Evolutionary conservation across 2,329 filamentous ascomycete species (phyloP).

Genomic region (Incumbomyces delicatus): DNA sequence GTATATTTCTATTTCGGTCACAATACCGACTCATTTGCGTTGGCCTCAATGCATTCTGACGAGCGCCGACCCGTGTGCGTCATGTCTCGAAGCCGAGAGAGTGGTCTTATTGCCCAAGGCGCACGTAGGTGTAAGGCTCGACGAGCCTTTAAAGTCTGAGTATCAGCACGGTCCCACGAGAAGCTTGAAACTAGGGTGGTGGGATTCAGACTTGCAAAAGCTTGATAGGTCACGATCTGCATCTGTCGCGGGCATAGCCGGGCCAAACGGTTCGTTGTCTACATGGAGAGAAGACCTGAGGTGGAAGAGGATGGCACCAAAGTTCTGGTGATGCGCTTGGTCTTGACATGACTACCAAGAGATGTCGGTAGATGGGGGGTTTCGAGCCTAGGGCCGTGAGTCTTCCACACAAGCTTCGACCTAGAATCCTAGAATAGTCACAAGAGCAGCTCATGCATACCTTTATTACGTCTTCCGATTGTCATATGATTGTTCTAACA

Average conservation of each 20-base stretch:
- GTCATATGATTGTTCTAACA: not conserved
- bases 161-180: not conserved
- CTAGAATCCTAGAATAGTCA: conserved; percentile 1
- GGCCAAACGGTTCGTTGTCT: no score
- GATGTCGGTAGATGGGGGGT: no score
- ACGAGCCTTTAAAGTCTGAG: not conserved
- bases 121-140: conserved; percentile 23
- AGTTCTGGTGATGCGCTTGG: no score
- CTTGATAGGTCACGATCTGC: no score
- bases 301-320: no score
- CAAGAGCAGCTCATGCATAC: not conserved
- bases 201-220: no score
- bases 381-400: not conserved
- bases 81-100: conserved; percentile 66
- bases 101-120: conserved; percentile 42
- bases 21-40: conserved; percentile 78
- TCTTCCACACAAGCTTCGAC: not conserved
- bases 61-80: conserved; percentile 68
- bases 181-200: no score
- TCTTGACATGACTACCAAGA: no score
- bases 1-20: conserved; percentile 87
- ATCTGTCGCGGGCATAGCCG: no score
- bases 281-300: no score
- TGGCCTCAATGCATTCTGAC: conserved; percentile 77
- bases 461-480: not conserved